These are phyloP conservation scores for Boletus barrowsii DNA, from an alignment of 768 basidiomycete species.

Conservation along the genomic window DNA sequence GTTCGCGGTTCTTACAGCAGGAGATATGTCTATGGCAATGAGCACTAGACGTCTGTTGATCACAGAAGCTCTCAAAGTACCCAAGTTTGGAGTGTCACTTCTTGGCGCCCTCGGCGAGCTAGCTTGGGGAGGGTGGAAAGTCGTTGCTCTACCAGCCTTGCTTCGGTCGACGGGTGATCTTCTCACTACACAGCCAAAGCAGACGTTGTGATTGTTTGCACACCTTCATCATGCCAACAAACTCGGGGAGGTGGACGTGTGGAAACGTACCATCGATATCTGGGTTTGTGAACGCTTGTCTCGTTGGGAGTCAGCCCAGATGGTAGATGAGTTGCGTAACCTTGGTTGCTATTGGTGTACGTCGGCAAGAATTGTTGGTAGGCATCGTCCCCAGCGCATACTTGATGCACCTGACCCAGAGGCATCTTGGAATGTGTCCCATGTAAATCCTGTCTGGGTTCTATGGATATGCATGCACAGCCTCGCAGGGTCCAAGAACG, in stretches of 20 bases:
- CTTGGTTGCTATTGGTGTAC: conserved; percentile 48
- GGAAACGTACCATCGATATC: conserved; percentile 51
- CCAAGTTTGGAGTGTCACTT: conserved; percentile 49
- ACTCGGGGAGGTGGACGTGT: conserved; percentile 57
- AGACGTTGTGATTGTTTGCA: conserved; percentile 50
- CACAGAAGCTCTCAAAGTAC: conserved; percentile 21
- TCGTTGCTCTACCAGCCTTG: conserved; percentile 59
- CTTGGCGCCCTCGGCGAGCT: conserved; percentile 61
- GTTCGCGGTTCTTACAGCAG: conserved; percentile 37
- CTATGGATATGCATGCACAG: conserved; percentile 58
- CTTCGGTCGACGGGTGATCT: conserved; percentile 48
- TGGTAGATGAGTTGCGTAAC: conserved; percentile 51
- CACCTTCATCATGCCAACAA: conserved; percentile 46
- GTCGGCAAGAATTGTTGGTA: conserved; percentile 45
- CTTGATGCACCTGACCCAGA: conserved; percentile 32
- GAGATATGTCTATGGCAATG: conserved; percentile 39
- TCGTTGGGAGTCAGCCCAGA: conserved; percentile 38
- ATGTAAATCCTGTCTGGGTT: conserved; percentile 50
- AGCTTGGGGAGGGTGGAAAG: conserved; percentile 77
- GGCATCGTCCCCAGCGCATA: conserved; percentile 42
- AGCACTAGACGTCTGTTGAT: conserved; percentile 48
- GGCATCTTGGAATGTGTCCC: conserved; percentile 31
- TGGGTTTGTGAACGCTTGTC: conserved; percentile 46
- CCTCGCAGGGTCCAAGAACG: conserved; percentile 37
- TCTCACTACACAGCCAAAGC: conserved; percentile 41